phyloP scores from a whole-genome alignment of 257 asterid genomes.

The Knoxia roxburghii region DNA sequence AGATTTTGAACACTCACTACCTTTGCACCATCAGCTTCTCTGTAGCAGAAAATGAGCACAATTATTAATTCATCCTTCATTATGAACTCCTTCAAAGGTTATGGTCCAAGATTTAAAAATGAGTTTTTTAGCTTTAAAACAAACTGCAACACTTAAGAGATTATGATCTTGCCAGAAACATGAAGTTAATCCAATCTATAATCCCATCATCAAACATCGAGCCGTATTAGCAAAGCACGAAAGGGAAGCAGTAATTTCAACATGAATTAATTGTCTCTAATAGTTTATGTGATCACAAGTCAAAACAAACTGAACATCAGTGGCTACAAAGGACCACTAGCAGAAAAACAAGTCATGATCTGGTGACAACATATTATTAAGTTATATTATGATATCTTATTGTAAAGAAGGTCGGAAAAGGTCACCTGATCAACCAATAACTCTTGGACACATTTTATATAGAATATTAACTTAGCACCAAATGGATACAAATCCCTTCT shows the following conservation, averaged over 20 bases:
- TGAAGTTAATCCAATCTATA: too few relatives aligned
- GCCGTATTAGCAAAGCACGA: neutral
- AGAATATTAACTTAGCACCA: neutral
- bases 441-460: too few relatives aligned
- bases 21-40: conserved; percentile 71
- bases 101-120: neutral
- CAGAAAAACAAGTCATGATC: too few relatives aligned
- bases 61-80: neutral
- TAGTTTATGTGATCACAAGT: neutral
- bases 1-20: conserved; percentile 66
- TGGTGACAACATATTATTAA: too few relatives aligned
- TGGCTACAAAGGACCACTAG: neutral
- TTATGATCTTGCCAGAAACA: too few relatives aligned
- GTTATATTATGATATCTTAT: too few relatives aligned
- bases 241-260: neutral
- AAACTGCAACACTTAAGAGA: too few relatives aligned
- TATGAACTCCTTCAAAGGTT: neutral
- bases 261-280: neutral
- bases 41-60: conserved; percentile 23
- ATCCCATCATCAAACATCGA: neutral
- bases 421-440: too few relatives aligned
- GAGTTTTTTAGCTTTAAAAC: neutral
- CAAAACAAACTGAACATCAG: neutral
- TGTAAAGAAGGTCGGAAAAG: too few relatives aligned
- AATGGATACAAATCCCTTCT: too few relatives aligned